A percentile compares a stretch with the other conserved stretches of the same genome.
phyloP scores from a whole-genome alignment of 1,284 basidiomycete genomes.

The Chalciporus sp. region DNA sequence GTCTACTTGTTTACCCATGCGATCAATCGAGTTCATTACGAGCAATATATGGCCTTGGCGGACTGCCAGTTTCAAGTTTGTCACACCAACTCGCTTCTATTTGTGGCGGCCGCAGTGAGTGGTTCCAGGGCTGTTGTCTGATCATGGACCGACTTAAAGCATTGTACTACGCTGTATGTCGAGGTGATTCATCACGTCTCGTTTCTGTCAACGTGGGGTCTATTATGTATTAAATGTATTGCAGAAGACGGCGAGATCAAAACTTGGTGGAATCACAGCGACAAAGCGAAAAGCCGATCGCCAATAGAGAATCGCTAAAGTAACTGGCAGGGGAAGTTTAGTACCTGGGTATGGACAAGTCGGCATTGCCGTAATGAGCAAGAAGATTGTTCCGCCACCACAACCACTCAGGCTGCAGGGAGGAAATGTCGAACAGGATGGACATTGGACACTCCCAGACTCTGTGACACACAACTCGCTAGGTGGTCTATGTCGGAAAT shows the following conservation, averaged over 20 bases:
- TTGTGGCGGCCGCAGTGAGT: conserved; percentile 4
- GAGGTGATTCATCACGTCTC: background rate
- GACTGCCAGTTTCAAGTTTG: conserved; percentile 16
- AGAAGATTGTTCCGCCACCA: conserved; percentile 29
- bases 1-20: conserved; percentile 18
- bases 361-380: conserved; percentile 32
- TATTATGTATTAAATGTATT: conserved; percentile 19
- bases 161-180: conserved; percentile 2
- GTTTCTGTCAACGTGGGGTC: conserved; percentile 1
- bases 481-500: background rate
- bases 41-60: conserved; percentile 17
- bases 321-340: conserved; percentile 5
- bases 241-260: conserved; percentile 1
- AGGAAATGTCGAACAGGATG: conserved; percentile 7
- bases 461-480: background rate
- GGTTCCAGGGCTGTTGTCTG: conserved; percentile 14
- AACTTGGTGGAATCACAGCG: background rate
- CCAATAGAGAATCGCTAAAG: conserved; percentile 26
- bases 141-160: background rate
- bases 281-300: conserved; percentile 16
- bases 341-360: conserved; percentile 26
- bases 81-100: conserved; percentile 12
- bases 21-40: conserved; percentile 28
- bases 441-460: background rate
- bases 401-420: background rate